A percentile compares a stretch with the other conserved stretches of the same genome.
Conservation (phyloP, 192 early-diverging fungal species). For the Backusella liffmaniae region DNA sequence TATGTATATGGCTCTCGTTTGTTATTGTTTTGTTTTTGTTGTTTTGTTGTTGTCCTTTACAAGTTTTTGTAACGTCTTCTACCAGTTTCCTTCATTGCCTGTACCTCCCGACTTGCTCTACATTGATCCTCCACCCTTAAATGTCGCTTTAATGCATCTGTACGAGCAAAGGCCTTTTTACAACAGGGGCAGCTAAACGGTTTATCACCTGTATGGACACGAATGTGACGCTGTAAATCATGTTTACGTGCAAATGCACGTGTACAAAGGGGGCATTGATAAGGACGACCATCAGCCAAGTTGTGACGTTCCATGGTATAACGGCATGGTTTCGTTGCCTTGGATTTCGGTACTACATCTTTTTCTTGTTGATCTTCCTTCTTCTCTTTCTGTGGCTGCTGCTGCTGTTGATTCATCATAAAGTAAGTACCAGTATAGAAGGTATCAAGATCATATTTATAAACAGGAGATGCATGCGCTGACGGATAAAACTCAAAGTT, state of each 20-base stretch:
- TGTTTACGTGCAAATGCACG: slow-evolving; percentile 76
- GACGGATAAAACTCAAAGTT: neutral
- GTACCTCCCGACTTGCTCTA: slow-evolving; percentile 32
- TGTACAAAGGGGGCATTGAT: slow-evolving; percentile 59
- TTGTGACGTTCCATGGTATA: neutral
- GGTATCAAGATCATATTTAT: slow-evolving; percentile 6
- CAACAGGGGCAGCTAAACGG: slow-evolving; percentile 72
- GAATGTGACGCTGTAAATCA: slow-evolving; percentile 71
- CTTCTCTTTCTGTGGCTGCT: neutral
- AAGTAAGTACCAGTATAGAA: neutral
- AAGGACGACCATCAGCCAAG: slow-evolving; percentile 35
- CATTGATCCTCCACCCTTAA: slow-evolving; percentile 56
- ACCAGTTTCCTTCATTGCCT: slow-evolving; percentile 14
- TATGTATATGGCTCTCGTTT: neutral
- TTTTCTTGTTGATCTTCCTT: neutral
- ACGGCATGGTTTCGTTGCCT: neutral
- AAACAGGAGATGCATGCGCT: neutral
- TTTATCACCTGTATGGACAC: slow-evolving; percentile 62
- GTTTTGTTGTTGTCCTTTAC: neutral
- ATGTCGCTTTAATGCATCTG: slow-evolving; percentile 75
- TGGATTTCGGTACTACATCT: neutral
- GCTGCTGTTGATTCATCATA: neutral
- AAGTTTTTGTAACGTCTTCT: slow-evolving; percentile 4
- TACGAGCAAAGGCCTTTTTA: slow-evolving; percentile 67
- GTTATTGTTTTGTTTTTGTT: neutral